Conservation (phyloP, 768 basidiomycete species). For the Auriculariales sp. region DNA sequence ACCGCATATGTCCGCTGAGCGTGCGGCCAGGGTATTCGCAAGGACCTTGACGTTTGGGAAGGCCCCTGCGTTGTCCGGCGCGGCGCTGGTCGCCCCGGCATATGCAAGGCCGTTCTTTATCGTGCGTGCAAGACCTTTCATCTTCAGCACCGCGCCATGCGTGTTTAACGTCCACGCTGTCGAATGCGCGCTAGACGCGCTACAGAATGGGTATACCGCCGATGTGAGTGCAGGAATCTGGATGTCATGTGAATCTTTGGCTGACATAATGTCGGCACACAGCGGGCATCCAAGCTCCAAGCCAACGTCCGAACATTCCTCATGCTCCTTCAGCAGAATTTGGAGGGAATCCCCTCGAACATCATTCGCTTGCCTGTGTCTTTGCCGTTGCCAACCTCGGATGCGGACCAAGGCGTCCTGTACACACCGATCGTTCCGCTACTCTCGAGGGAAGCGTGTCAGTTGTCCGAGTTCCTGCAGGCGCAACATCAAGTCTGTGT, state of each 20-base stretch:
- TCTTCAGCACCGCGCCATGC: constrained; percentile 81
- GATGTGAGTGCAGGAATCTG: constrained; percentile 35
- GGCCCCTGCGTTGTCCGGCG: constrained; percentile 71
- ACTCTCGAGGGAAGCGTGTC: constrained; percentile 59
- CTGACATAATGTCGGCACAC: neutral
- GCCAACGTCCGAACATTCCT: constrained; percentile 18
- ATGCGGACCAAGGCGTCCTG: constrained; percentile 17
- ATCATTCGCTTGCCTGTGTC: too few relatives aligned
- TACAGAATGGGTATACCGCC: constrained; percentile 51
- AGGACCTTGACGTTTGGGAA: constrained; percentile 90
- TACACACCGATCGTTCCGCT: constrained; percentile 85
- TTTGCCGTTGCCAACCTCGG: constrained; percentile 11
- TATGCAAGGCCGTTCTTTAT: constrained; percentile 72
- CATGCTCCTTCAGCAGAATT: constrained; percentile 17
- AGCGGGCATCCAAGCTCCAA: constrained; percentile 17
- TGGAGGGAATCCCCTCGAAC: constrained; percentile 19
- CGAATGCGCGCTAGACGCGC: constrained; percentile 65
- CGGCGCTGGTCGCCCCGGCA: constrained; percentile 32
- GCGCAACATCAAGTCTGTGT: constrained; percentile 35
- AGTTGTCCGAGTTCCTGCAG: constrained; percentile 54
- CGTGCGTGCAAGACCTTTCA: constrained; percentile 82
- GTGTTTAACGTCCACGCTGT: constrained; percentile 63
- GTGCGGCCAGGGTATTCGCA: constrained; percentile 59
- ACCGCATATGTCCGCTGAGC: constrained; percentile 47
- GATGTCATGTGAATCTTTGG: neutral